phyloP scores from a whole-genome alignment of 305 asterid genomes.

The Andrographis paniculata region DNA sequence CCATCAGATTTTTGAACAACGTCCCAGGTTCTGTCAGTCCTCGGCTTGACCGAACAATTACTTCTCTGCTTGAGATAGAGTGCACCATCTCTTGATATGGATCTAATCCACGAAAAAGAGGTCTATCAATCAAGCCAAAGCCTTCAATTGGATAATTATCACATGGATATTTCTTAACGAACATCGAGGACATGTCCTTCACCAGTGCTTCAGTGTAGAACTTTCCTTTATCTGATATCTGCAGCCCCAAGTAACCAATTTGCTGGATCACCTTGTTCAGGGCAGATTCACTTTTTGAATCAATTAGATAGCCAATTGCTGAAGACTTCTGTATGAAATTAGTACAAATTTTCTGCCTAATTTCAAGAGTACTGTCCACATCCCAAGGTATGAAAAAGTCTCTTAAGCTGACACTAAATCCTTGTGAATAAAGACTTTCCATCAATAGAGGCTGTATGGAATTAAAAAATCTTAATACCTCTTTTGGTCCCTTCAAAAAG shows the following conservation, averaged over 20 bases:
- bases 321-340: conserved; percentile 58
- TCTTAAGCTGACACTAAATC: conserved; percentile 70
- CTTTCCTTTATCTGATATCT: conserved; percentile 60
- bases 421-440: conserved; percentile 66
- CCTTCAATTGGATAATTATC: conserved; percentile 55
- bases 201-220: conserved; percentile 66
- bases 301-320: conserved; percentile 51
- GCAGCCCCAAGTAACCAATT: conserved; percentile 80
- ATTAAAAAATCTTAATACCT: conserved; percentile 64
- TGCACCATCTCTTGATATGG: conserved; percentile 94
- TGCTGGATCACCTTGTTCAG: conserved; percentile 88
- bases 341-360: conserved; percentile 39
- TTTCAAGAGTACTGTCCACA: conserved; percentile 39
- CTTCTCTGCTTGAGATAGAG: conserved; percentile 90
- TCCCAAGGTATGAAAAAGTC: conserved; percentile 57
- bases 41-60: conserved; percentile 84
- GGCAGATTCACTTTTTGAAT: too few relatives aligned
- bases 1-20: conserved; percentile 87
- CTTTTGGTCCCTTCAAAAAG: conserved; percentile 82
- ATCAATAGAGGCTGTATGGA: conserved; percentile 70
- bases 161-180: conserved; percentile 51
- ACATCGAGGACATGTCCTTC: conserved; percentile 57
- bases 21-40: conserved; percentile 98
- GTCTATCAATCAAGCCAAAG: conserved; percentile 69
- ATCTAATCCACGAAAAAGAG: conserved; percentile 80